Evolutionary conservation across 208 protist species (phyloP).

Genomic region (Kentomonas sorsogonicus): DNA sequence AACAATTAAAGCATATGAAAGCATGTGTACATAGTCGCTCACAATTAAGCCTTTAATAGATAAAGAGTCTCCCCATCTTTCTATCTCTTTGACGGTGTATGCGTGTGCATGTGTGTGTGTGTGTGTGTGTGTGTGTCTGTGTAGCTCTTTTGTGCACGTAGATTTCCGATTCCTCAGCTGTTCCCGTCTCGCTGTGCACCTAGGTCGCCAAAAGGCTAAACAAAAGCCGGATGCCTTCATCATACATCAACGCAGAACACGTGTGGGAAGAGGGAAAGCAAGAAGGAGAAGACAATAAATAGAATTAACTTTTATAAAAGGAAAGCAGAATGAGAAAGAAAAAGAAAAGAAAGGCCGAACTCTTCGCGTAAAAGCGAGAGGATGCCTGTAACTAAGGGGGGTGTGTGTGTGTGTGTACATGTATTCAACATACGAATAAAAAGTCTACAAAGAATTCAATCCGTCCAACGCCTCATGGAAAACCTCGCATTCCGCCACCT

Average conservation of each 20-base stretch:
- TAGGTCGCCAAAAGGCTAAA: too few species aligned
- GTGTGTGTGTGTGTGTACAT: not conserved
- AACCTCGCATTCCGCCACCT: not conserved
- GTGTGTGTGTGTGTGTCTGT: slow-evolving; percentile 13
- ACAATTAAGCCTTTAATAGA: too few species aligned
- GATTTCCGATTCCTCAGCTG: too few species aligned
- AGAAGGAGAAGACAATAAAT: too few species aligned
- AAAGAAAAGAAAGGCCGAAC: not conserved
- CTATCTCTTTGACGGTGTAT: not conserved
- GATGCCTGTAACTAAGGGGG: not conserved
- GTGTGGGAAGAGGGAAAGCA: too few species aligned
- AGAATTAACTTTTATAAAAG: not conserved
- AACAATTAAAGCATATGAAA: too few species aligned
- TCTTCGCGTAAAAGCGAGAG: not conserved
- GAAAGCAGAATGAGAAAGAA: not conserved
- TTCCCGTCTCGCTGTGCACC: too few species aligned
- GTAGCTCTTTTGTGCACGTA: too few species aligned
- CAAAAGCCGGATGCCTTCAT: too few species aligned
- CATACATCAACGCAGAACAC: too few species aligned
- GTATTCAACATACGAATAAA: slow-evolving; percentile 10
- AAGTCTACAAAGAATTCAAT: slow-evolving; percentile 5
- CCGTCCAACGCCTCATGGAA: not conserved
- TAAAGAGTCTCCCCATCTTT: not conserved
- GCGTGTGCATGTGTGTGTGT: slow-evolving; percentile 1
- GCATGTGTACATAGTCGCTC: too few species aligned